Base-by-base conservation (phyloP, 1,284 basidiomycete genomes). In the Tranzscheliella williamsii region DNA sequence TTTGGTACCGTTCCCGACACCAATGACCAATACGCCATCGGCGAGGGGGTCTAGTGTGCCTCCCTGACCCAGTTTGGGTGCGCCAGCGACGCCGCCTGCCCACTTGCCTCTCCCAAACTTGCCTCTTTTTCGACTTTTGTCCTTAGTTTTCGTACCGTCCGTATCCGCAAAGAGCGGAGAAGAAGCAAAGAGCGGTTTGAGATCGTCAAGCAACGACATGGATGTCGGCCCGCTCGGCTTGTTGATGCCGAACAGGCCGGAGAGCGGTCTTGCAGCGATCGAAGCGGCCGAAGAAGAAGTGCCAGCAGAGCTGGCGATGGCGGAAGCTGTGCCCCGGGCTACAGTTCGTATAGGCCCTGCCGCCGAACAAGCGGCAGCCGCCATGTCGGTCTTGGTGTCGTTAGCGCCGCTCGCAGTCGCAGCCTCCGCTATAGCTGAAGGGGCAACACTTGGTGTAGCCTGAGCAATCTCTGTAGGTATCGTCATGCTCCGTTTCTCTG, bases 1-100 rank as follows among this genome's bases (percentile, higher is more conserved):
- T 80, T 96, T 98, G 2, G 95, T 98, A 15, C 87, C 94, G 73
- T 86, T 87, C 22, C 89, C 89, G 23, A 97, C 82, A 32, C 92
- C 95, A 41, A 99, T 82, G 37, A 97, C 93, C 30, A 64, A 52
- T 17, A 94, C 91, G 36, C 91, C 91, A 75, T 91, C 88, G n/a
- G 95, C 95, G 16, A 98, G 83, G 11, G 95, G 95, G 81, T 99
- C 95, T 35, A 99, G 81, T 3, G 95, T 99, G 15, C 92, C 92
- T 35, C 91, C 91, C 79, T 93, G 90, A 1, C 91, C 91, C 36
- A 93, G 84, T 79, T 94, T 94, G 37, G 73, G 75, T 9, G 70
- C 67, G 15, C 56, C 54, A 22, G 45, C 40, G n/a, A 58, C 45
- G 15, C 45, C 52, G 15, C 62, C 65, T 3, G 60, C 55, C 38